These are phyloP conservation scores for Colletotrichum sp. DNA, from an alignment of 2,329 filamentous ascomycete species.

Conservation along the genomic window DNA sequence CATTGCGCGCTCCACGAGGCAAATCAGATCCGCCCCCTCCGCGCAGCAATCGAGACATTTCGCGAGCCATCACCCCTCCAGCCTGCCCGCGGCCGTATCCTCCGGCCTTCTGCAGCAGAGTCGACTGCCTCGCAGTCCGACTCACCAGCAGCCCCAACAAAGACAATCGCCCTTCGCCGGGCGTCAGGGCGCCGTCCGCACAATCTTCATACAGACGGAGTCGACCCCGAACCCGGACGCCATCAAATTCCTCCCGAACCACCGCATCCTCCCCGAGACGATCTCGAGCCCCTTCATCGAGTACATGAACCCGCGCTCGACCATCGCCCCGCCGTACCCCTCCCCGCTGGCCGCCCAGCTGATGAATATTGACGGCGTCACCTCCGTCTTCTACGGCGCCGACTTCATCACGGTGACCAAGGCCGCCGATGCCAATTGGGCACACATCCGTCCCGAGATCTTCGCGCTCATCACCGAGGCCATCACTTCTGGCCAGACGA, in stretches of 20 bases:
- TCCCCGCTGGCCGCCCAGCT: slow-evolving; percentile 90
- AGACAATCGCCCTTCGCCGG: slow-evolving; percentile 23
- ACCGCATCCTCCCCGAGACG: slow-evolving; percentile 77
- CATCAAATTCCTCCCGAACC: slow-evolving; percentile 94
- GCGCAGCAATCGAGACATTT: slow-evolving; percentile 10
- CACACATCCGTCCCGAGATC: slow-evolving; percentile 92
- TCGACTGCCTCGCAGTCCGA: neutral
- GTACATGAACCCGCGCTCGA: slow-evolving; percentile 87
- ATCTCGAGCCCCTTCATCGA: slow-evolving; percentile 83
- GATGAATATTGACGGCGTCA: slow-evolving; percentile 94
- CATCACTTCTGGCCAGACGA: slow-evolving; percentile 80
- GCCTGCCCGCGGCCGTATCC: slow-evolving; percentile 16
- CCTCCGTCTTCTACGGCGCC: slow-evolving; percentile 88
- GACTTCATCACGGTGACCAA: slow-evolving; percentile 99
- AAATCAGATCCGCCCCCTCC: neutral
- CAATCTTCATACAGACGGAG: slow-evolving; percentile 98
- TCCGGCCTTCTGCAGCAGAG: slow-evolving; percentile 8
- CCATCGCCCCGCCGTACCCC: slow-evolving; percentile 85
- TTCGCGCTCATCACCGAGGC: slow-evolving; percentile 95
- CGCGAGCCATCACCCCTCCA: slow-evolving; percentile 13
- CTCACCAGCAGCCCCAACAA: neutral
- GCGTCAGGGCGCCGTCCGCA: slow-evolving; percentile 56
- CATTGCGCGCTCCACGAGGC: slow-evolving; percentile 10
- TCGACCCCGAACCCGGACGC: slow-evolving; percentile 94
- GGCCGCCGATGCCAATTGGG: slow-evolving; percentile 86